These are phyloP conservation scores for Phytophthora pistaciae DNA, from an alignment of 352 stramenopile species.

Conservation along the genomic window DNA sequence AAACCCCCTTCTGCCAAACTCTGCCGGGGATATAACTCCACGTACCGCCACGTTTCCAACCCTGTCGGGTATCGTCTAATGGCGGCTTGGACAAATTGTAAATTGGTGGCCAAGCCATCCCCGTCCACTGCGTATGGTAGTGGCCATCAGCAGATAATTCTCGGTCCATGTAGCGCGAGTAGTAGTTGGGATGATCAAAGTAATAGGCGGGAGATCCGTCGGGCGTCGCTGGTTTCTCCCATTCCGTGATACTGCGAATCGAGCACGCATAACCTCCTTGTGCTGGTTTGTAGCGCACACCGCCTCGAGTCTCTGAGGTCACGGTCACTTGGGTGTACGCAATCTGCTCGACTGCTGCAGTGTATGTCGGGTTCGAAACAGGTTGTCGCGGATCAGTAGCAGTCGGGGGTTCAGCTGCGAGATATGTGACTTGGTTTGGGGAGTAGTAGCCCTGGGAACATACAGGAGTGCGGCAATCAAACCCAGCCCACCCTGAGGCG, in stretches of 20 bases:
- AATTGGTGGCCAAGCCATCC: constrained; percentile 93
- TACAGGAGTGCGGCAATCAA: constrained; percentile 96
- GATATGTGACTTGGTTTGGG: constrained; percentile 75
- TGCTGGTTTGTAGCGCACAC: constrained; percentile 62
- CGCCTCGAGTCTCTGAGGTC: constrained; percentile 41
- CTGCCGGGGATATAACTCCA: constrained; percentile 68
- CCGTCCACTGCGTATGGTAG: constrained; percentile 89
- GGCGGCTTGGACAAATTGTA: constrained; percentile 86
- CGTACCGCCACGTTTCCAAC: constrained; percentile 89
- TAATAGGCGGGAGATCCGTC: constrained; percentile 76
- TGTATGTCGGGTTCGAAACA: constrained; percentile 74
- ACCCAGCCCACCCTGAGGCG: constrained; percentile 93
- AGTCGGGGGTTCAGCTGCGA: constrained; percentile 71
- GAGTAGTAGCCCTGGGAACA: constrained; percentile 95
- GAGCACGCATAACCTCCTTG: constrained; percentile 97
- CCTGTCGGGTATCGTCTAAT: constrained; percentile 94
- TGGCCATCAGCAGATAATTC: constrained; percentile 78
- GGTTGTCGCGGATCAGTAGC: constrained; percentile 59
- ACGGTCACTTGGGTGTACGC: constrained; percentile 57
- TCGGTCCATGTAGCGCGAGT: constrained; percentile 96
- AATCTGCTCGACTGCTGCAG: constrained; percentile 61
- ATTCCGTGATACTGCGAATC: constrained; percentile 93
- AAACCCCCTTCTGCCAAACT: constrained; percentile 95
- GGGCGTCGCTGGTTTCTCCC: constrained; percentile 88
- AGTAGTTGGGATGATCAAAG: constrained; percentile 97